Conservation (phyloP, 352 stramenopile genomes). For the Phytophthora sojae region DNA sequence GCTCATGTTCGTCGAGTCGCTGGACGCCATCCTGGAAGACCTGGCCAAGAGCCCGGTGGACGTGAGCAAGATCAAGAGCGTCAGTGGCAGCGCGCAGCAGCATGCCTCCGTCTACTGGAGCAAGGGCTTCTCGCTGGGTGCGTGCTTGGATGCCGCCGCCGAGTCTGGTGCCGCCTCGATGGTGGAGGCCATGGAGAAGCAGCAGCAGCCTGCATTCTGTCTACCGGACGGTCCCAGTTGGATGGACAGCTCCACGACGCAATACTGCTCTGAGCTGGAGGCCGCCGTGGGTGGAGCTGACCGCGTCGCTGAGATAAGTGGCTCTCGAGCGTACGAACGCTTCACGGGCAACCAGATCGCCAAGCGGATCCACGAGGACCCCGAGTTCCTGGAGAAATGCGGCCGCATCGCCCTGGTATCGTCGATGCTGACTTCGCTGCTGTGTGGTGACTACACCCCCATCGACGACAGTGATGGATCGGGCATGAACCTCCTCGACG, state of each 20-base stretch:
- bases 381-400: slow-evolving; percentile 51
- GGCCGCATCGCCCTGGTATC: slow-evolving; percentile 67
- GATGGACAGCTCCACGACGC: slow-evolving; percentile 85
- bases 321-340: slow-evolving; percentile 81
- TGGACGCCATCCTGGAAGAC: slow-evolving; percentile 71
- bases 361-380: slow-evolving; percentile 59
- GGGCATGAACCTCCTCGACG: slow-evolving; percentile 88
- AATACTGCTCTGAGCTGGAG: slow-evolving; percentile 68
- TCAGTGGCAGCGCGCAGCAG: slow-evolving; percentile 86
- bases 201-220: slow-evolving; percentile 52
- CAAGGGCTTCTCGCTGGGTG: slow-evolving; percentile 51
- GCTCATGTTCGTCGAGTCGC: slow-evolving; percentile 81
- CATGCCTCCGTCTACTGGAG: slow-evolving; percentile 85
- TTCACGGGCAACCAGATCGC: slow-evolving; percentile 88
- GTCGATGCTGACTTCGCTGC: slow-evolving; percentile 79
- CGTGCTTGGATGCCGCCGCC: slow-evolving; percentile 40
- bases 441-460: slow-evolving; percentile 66
- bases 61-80: slow-evolving; percentile 55
- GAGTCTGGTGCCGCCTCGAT: slow-evolving; percentile 23
- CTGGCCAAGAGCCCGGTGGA: slow-evolving; percentile 42
- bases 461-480: slow-evolving; percentile 86
- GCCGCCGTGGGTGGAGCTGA: slow-evolving; percentile 59
- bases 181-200: slow-evolving; percentile 32
- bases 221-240: slow-evolving; percentile 78
- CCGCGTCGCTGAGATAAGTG: slow-evolving; percentile 72